Evolutionary conservation across 177 flowering plant species (phyloP).

Genomic region (Vitis hybrid): DNA sequence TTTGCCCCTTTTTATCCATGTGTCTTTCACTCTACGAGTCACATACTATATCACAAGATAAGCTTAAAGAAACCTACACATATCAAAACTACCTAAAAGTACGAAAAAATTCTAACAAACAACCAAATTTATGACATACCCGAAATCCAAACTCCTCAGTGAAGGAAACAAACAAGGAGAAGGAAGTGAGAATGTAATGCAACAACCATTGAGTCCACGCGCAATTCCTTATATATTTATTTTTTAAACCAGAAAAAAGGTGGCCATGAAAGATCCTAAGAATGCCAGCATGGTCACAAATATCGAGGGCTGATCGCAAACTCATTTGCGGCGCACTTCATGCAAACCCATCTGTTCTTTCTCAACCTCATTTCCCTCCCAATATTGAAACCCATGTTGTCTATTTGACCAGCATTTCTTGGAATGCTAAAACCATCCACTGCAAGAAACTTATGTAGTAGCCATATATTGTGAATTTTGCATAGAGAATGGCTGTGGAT

Average conservation of each 20-base stretch:
- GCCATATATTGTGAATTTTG: neutral
- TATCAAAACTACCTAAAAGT: neutral
- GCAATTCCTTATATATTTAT: slow-evolving; percentile 1
- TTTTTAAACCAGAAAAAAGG: neutral
- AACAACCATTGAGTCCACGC: neutral
- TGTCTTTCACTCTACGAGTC: too few relatives aligned
- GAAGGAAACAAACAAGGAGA: neutral
- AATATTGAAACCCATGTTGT: neutral
- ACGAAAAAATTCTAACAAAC: neutral
- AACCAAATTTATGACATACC: neutral
- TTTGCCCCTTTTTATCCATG: too few relatives aligned
- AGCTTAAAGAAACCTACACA: neutral
- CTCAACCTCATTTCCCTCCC: neutral
- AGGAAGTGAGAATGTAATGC: neutral
- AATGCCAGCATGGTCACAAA: slow-evolving; percentile 5
- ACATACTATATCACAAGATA: neutral
- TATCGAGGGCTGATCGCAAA: neutral
- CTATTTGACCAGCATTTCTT: neutral
- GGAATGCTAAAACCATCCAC: neutral
- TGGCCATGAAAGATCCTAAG: neutral
- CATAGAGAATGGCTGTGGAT: neutral
- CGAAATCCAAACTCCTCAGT: neutral
- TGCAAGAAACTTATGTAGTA: neutral
- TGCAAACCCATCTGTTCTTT: slow-evolving; percentile 5
- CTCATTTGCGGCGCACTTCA: slow-evolving; percentile 32